Percentiles rank a stretch among this genome's conserved stretches.
Conservation (phyloP, 1,284 basidiomycete genomes). For the Cryptococcus depauperatus region DNA sequence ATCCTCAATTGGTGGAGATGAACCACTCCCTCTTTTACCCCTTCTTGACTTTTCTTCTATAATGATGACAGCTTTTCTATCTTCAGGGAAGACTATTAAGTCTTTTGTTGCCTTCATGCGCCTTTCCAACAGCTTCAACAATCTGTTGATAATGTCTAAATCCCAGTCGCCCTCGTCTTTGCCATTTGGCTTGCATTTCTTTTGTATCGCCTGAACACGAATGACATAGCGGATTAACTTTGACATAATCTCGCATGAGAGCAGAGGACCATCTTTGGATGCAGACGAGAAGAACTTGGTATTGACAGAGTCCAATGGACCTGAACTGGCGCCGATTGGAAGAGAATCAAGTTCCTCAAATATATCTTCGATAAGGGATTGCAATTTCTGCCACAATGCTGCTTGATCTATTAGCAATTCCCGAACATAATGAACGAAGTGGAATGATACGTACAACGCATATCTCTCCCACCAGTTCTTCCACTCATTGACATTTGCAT, state of each 20-base stretch:
- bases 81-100: constrained; percentile 57
- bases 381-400: constrained; percentile 68
- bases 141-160: constrained; percentile 52
- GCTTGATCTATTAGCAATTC: constrained; percentile 10
- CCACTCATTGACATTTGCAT: constrained; percentile 19
- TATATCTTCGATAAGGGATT: constrained; percentile 66
- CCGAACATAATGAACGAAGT: constrained; percentile 1
- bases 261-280: constrained; percentile 55
- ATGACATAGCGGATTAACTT: constrained; percentile 50
- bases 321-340: constrained; percentile 54
- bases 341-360: constrained; percentile 81
- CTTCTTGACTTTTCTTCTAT: constrained; percentile 36
- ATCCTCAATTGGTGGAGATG: neutral
- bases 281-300: constrained; percentile 59
- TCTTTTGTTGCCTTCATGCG: constrained; percentile 65
- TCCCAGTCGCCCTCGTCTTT: constrained; percentile 45
- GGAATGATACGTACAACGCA: constrained; percentile 52
- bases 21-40: constrained; percentile 24
- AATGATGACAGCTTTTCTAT: constrained; percentile 22
- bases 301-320: constrained; percentile 45
- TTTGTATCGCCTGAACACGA: constrained; percentile 20
- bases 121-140: constrained; percentile 67
- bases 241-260: constrained; percentile 55
- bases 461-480: constrained; percentile 62
- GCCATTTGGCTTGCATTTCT: constrained; percentile 10